Evolutionary conservation across 2,329 filamentous ascomycete genomes (phyloP).

Genomic region (Aspergillus texensis): DNA sequence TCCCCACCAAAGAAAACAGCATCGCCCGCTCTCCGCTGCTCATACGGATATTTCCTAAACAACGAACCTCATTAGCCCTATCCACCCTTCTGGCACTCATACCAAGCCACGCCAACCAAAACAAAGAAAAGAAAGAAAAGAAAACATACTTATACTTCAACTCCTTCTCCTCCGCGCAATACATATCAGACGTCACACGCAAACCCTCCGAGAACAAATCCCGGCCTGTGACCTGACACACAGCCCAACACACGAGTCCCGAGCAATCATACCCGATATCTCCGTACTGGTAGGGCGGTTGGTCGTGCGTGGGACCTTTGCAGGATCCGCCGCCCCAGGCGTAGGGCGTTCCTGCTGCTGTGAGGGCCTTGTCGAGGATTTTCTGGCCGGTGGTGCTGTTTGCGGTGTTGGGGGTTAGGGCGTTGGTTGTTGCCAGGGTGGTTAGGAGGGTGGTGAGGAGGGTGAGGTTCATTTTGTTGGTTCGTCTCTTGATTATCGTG

Average conservation of each 20-base stretch:
- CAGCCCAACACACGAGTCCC: slow-evolving; percentile 29
- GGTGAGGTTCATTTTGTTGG: not conserved
- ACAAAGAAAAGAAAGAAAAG: not conserved
- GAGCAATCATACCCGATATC: slow-evolving; percentile 33
- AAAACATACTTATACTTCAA: not conserved
- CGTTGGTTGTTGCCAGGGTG: not conserved
- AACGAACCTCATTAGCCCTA: not conserved
- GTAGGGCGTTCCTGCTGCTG: slow-evolving; percentile 46
- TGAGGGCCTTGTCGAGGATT: slow-evolving; percentile 52
- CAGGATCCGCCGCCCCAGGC: slow-evolving; percentile 33
- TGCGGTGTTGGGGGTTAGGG: not conserved
- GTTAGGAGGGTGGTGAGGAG: not conserved
- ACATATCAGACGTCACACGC: not conserved
- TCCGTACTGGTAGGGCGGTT: slow-evolving; percentile 28
- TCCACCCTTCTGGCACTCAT: not conserved
- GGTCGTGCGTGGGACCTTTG: slow-evolving; percentile 25
- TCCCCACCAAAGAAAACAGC: not conserved
- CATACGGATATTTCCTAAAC: not conserved
- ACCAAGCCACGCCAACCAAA: not conserved
- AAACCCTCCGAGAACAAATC: not conserved
- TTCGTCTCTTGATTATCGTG: not conserved
- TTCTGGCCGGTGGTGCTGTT: slow-evolving; percentile 22
- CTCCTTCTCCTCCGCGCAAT: not conserved
- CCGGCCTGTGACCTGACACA: slow-evolving; percentile 27
- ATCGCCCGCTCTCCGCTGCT: not conserved